Conservation (phyloP, 306 rosid genomes). For the Cucurbita maxima region DNA sequence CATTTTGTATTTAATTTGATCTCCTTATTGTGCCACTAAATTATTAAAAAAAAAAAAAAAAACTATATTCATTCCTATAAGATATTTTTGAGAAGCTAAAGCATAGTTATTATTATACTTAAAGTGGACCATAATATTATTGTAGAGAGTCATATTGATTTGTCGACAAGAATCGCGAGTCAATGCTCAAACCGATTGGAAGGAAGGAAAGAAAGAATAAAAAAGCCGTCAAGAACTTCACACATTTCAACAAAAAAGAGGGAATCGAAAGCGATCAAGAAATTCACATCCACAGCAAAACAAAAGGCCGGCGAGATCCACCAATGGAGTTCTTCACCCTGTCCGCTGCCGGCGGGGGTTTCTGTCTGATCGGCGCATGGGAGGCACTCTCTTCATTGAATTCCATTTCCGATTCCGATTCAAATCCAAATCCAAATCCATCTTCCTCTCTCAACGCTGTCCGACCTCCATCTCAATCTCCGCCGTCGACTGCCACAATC, state of each 20-base stretch:
- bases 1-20: too few relatives aligned
- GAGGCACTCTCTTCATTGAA: constrained; percentile 23
- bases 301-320: background rate
- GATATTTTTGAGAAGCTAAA: too few relatives aligned
- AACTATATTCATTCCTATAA: too few relatives aligned
- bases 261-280: background rate
- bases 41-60: too few relatives aligned
- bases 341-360: constrained; percentile 40
- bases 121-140: too few relatives aligned
- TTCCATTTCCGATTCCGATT: background rate
- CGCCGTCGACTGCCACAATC: constrained; percentile 5
- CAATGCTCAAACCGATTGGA: background rate
- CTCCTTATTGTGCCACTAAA: too few relatives aligned
- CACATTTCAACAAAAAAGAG: background rate
- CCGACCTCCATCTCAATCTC: constrained; percentile 3
- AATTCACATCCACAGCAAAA: background rate
- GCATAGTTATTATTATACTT: too few relatives aligned
- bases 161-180: background rate
- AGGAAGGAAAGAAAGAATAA: background rate
- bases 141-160: too few relatives aligned
- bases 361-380: constrained; percentile 40
- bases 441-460: constrained; percentile 10
- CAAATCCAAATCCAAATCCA: background rate
- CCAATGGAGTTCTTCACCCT: constrained; percentile 42
- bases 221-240: background rate